Evolutionary conservation across 2,329 filamentous ascomycete genomes (phyloP).

Genomic region (Fusarium sp.): DNA sequence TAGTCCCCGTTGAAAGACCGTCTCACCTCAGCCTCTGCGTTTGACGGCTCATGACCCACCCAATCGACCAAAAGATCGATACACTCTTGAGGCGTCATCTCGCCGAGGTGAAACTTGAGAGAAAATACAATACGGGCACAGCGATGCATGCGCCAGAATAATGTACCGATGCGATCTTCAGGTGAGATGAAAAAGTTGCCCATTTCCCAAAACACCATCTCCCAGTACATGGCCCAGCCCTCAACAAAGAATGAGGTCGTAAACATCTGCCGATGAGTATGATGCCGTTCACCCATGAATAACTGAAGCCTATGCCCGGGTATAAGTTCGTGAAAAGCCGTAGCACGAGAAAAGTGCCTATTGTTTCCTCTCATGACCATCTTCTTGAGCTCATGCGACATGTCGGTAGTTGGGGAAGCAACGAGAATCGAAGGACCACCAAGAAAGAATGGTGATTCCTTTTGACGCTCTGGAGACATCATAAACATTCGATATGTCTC

Average conservation of each 20-base stretch:
- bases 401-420: conserved; percentile 65
- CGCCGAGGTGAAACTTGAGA: conserved; percentile 67
- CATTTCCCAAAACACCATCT: conserved; percentile 67
- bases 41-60: conserved; percentile 70
- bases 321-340: conserved; percentile 72
- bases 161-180: conserved; percentile 66
- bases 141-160: conserved; percentile 74
- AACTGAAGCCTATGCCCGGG: conserved; percentile 69
- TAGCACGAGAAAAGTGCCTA: conserved; percentile 66
- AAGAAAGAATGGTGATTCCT: conserved; percentile 70
- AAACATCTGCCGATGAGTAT: conserved; percentile 64
- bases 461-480: conserved; percentile 65
- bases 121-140: conserved; percentile 71
- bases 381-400: conserved; percentile 65
- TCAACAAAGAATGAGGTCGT: conserved; percentile 70
- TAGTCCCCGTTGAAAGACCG: conserved; percentile 68
- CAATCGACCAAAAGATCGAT: conserved; percentile 67
- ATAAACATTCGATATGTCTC: conserved; percentile 68
- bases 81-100: conserved; percentile 65
- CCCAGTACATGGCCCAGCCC: conserved; percentile 73
- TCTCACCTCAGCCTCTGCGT: conserved; percentile 70
- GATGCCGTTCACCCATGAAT: conserved; percentile 59
- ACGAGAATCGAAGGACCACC: conserved; percentile 66
- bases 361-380: conserved; percentile 73
- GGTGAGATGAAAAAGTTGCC: conserved; percentile 62